These are phyloP conservation scores for Chytridiales sp. DNA, from an alignment of 371 early-diverging fungal species.

Conservation along the genomic window DNA sequence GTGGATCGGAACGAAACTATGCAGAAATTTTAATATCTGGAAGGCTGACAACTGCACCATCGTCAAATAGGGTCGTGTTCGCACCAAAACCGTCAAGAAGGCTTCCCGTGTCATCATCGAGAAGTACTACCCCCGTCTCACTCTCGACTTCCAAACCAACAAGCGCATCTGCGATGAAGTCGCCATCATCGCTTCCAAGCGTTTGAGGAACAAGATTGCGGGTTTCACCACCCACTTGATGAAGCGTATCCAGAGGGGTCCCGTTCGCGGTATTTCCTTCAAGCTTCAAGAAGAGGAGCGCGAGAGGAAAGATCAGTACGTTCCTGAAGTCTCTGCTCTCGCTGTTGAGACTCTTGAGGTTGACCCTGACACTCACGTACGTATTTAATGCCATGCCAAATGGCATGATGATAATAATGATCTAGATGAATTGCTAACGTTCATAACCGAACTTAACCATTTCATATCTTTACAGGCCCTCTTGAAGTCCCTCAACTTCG, in stretches of 20 bases:
- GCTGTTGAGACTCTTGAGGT: conserved; percentile 92
- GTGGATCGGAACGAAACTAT: no score
- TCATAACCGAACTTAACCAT: no score
- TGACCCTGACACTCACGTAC: conserved; percentile 85
- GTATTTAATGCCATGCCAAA: conserved; percentile 4
- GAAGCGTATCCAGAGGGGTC: conserved; percentile 99
- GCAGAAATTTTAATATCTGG: no score
- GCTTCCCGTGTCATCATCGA: conserved; percentile 99
- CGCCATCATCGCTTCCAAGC: conserved; percentile 98
- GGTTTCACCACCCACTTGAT: conserved; percentile 99
- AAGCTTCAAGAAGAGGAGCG: conserved; percentile 95
- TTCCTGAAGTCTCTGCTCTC: conserved; percentile 99
- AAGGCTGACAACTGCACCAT: no score
- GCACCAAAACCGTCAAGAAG: conserved; percentile 99
- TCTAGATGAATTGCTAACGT: conserved; percentile 2
- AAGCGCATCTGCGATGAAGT: conserved; percentile 98
- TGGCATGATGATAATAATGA: no score
- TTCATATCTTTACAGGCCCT: conserved; percentile 65
- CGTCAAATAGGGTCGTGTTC: conserved; percentile 73
- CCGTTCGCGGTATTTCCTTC: conserved; percentile 99
- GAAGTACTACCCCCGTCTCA: conserved; percentile 99
- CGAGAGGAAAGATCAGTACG: conserved; percentile 99
- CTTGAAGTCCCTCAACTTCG: conserved; percentile 94
- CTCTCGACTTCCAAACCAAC: conserved; percentile 99
- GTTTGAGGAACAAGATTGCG: conserved; percentile 99